These are phyloP conservation scores for Claviceps sp. DNA, from an alignment of 2,329 filamentous ascomycete genomes.

Conservation along the genomic window DNA sequence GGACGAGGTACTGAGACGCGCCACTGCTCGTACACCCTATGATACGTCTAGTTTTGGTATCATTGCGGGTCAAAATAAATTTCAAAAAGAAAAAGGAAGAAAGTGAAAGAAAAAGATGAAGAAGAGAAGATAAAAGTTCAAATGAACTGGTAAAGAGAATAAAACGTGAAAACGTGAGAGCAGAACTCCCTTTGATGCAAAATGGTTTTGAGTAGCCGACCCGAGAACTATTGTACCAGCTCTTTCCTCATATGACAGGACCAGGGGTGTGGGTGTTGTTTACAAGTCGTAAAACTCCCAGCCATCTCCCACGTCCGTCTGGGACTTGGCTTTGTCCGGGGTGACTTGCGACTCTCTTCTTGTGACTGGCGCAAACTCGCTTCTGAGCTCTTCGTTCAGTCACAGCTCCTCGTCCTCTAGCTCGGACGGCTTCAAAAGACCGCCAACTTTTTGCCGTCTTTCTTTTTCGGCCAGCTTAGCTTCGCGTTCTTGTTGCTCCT, in stretches of 20 bases:
- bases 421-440: conserved; percentile 93
- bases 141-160: neutral
- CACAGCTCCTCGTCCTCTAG: conserved; percentile 84
- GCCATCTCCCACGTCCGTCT: conserved; percentile 32
- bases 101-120: conserved; percentile 1
- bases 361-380: conserved; percentile 38
- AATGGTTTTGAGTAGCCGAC: neutral
- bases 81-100: neutral
- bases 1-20: conserved; percentile 1
- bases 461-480: conserved; percentile 82
- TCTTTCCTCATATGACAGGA: neutral
- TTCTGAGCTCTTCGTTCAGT: conserved; percentile 58
- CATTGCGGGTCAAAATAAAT: conserved; percentile 9
- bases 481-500: conserved; percentile 79
- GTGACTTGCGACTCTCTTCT: conserved; percentile 7
- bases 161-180: no score
- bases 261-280: conserved; percentile 1
- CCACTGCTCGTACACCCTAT: conserved; percentile 2
- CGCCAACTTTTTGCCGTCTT: conserved; percentile 86
- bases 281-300: conserved; percentile 54
- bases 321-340: conserved; percentile 14
- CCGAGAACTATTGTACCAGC: neutral
- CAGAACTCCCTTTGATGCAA: neutral
- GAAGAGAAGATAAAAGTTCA: neutral
- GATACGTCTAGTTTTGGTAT: conserved; percentile 14